Evolutionary conservation across 192 early-diverging fungal species (phyloP).

Genomic region (Gonapodya prolifera): DNA sequence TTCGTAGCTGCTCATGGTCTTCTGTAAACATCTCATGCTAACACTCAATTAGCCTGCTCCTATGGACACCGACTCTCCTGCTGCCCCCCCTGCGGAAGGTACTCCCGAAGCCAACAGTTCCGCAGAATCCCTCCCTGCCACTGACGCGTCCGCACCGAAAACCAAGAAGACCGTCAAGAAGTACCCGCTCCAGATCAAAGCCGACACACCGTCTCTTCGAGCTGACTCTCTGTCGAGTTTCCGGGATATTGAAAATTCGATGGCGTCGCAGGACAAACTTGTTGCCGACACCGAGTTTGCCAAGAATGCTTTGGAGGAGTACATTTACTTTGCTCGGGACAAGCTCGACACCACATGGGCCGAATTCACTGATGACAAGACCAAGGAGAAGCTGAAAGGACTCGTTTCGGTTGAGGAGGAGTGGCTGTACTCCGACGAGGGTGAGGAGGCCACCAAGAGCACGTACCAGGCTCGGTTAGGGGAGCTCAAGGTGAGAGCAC

Average conservation of each 20-base stretch:
- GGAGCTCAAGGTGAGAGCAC: constrained; percentile 45
- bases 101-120: background rate
- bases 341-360: constrained; percentile 66
- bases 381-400: constrained; percentile 54
- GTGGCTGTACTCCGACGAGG: constrained; percentile 93
- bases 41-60: constrained; percentile 12
- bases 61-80: constrained; percentile 11
- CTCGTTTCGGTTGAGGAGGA: constrained; percentile 75
- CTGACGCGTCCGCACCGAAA: constrained; percentile 33
- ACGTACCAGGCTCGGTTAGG: constrained; percentile 73
- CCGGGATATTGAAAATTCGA: constrained; percentile 70
- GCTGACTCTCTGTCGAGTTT: constrained; percentile 42
- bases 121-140: background rate
- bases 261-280: constrained; percentile 72
- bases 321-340: constrained; percentile 87
- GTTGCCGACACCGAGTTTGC: constrained; percentile 85
- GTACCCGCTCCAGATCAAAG: constrained; percentile 62
- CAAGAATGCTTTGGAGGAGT: constrained; percentile 95
- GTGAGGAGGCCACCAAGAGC: constrained; percentile 82
- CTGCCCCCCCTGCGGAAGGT: constrained; percentile 14
- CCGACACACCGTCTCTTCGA: constrained; percentile 47
- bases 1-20: too few relatives aligned
- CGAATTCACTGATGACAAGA: constrained; percentile 58
- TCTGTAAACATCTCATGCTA: too few relatives aligned
- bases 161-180: constrained; percentile 86